Conservation (phyloP, 1,284 basidiomycete species). For the Ustilago curta region DNA sequence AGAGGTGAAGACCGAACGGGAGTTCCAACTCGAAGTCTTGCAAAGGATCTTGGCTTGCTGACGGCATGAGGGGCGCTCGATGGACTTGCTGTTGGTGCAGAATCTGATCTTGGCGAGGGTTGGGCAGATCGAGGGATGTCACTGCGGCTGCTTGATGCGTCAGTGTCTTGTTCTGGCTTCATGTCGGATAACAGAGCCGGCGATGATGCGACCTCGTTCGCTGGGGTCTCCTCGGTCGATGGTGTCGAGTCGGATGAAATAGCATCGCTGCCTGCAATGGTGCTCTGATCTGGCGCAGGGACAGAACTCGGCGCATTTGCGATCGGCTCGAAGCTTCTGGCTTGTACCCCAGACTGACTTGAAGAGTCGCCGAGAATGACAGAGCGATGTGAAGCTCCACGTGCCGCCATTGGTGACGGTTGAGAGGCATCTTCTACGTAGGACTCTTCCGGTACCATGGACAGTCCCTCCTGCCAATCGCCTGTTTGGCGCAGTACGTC, state of each 20-base stretch:
- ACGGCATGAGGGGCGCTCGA: conserved; percentile 9
- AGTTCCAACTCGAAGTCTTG: conserved; percentile 27
- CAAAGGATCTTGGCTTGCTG: conserved; percentile 21
- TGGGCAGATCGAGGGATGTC: neutral
- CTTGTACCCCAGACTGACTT: neutral
- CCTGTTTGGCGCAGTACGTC: neutral
- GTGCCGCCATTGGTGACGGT: neutral
- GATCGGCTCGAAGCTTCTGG: neutral
- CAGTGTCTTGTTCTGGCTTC: neutral
- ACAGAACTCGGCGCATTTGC: conserved; percentile 1
- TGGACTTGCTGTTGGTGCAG: conserved; percentile 8
- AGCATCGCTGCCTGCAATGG: no score
- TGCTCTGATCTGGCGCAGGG: neutral
- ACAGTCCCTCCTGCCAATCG: conserved; percentile 35
- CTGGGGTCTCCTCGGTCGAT: neutral
- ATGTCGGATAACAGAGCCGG: neutral
- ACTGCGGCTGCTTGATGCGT: neutral
- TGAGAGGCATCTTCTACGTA: conserved; percentile 24
- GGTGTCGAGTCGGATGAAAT: neutral
- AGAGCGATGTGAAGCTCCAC: neutral
- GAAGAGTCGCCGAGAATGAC: neutral
- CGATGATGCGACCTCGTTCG: neutral
- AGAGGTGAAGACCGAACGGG: conserved; percentile 34
- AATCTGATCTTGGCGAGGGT: neutral
- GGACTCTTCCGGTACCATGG: conserved; percentile 36